A percentile compares a stretch with the other conserved stretches of the same genome.
Evolutionary conservation across 352 stramenopile species (phyloP).

Genomic region (Globisporangium splendens): DNA sequence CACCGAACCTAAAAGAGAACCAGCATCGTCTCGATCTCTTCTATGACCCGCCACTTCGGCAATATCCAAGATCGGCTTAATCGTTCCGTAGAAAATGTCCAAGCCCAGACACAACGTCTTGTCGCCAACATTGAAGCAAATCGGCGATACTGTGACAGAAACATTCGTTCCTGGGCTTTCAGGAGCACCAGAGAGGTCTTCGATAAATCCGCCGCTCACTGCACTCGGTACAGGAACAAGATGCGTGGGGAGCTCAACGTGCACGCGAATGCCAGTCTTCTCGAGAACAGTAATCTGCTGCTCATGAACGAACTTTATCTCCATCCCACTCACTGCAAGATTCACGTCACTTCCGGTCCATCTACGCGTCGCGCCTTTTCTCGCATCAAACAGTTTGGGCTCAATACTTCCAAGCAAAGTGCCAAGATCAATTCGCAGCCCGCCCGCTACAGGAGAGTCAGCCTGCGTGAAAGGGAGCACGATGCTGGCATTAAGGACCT

Average conservation of each 20-base stretch:
- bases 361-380: background rate
- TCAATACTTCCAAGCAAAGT: conserved; percentile 10
- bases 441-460: background rate
- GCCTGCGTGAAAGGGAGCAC: conserved; percentile 10
- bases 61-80: conserved; percentile 20
- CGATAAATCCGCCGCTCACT: no score
- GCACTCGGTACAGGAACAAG: background rate
- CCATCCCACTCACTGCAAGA: conserved; percentile 11
- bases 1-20: conserved; percentile 12
- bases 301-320: conserved; percentile 17
- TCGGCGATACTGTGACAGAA: conserved; percentile 4
- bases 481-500: conserved; percentile 15
- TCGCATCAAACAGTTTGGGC: background rate
- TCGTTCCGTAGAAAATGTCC: conserved; percentile 17
- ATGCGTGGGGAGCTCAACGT: conserved; percentile 5
- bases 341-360: background rate
- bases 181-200: background rate
- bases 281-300: conserved; percentile 15
- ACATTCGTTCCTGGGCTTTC: background rate
- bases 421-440: conserved; percentile 14
- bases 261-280: conserved; percentile 6
- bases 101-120: conserved; percentile 13
- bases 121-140: conserved; percentile 21
- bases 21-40: conserved; percentile 9
- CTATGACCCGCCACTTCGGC: conserved; percentile 3